Conservation (phyloP, 305 asterid genomes). For the Ilex paraguariensis region DNA sequence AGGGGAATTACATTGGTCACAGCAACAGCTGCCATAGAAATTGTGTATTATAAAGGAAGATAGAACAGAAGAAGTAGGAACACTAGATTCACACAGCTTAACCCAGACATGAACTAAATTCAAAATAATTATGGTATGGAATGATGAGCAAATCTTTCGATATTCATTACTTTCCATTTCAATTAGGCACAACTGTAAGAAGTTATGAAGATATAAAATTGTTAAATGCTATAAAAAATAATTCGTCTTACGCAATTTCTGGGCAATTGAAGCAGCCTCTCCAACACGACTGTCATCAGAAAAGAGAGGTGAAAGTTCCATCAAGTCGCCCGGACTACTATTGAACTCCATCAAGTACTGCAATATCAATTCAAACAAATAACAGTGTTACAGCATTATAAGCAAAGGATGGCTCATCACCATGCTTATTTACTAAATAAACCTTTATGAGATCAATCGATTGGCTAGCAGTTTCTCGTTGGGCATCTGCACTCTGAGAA, state of each 20-base stretch:
- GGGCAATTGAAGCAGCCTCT: slow-evolving; percentile 98
- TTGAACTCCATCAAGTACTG: slow-evolving; percentile 98
- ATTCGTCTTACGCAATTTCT: slow-evolving; percentile 79
- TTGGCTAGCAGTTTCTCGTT: slow-evolving; percentile 95
- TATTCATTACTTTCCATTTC: no score
- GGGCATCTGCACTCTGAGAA: slow-evolving; percentile 91
- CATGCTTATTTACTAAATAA: background rate
- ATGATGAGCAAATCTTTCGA: no score
- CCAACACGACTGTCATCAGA: slow-evolving; percentile 98
- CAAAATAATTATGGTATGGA: no score
- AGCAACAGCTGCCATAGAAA: no score
- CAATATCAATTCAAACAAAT: slow-evolving; percentile 17
- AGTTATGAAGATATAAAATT: no score
- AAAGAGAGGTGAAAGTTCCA: slow-evolving; percentile 96
- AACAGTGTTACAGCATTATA: background rate
- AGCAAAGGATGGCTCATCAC: background rate
- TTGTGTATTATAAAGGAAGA: no score
- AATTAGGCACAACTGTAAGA: no score
- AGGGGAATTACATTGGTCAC: no score
- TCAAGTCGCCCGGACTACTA: slow-evolving; percentile 96
- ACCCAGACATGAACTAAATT: no score
- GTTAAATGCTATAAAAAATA: background rate
- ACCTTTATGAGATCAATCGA: slow-evolving; percentile 99
- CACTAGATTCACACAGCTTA: no score
- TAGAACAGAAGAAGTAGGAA: no score